Evolutionary conservation across 2,329 filamentous ascomycete genomes (phyloP).

Genomic region (Rhexocercosporidium sp.): DNA sequence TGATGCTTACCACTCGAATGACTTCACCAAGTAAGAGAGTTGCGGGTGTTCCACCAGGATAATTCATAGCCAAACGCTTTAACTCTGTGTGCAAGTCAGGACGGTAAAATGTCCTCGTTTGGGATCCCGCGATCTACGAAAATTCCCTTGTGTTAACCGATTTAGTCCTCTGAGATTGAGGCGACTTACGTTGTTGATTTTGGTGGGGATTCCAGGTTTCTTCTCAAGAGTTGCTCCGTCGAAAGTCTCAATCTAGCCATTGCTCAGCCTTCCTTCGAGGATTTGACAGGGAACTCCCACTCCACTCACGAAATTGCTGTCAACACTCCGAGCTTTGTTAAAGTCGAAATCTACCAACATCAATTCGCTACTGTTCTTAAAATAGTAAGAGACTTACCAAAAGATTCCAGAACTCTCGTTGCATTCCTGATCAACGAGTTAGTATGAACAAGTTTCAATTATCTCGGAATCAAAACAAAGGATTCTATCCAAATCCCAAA

Average conservation of each 20-base stretch:
- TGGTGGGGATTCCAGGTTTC: background rate
- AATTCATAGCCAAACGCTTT: background rate
- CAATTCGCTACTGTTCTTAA: background rate
- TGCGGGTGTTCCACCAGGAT: background rate
- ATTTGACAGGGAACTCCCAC: background rate
- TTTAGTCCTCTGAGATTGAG: background rate
- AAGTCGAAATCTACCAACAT: background rate
- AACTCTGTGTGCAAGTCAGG: conserved; percentile 10
- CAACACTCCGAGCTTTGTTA: background rate
- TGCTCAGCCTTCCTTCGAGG: background rate
- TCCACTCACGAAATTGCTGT: conserved; percentile 4
- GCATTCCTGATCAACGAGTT: too few species aligned
- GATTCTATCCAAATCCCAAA: too few species aligned
- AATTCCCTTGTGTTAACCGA: too few species aligned
- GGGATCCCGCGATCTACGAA: background rate
- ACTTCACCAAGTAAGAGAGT: background rate
- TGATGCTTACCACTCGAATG: background rate
- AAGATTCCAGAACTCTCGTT: background rate
- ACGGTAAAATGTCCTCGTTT: conserved; percentile 8
- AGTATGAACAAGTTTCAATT: too few species aligned
- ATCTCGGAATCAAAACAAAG: too few species aligned
- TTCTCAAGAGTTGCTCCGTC: conserved; percentile 1
- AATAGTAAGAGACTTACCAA: background rate
- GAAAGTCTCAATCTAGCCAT: background rate
- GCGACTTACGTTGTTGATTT: background rate